Evolutionary conservation across 2,329 filamentous ascomycete genomes (phyloP).

Genomic region (Tolypocladium album): DNA sequence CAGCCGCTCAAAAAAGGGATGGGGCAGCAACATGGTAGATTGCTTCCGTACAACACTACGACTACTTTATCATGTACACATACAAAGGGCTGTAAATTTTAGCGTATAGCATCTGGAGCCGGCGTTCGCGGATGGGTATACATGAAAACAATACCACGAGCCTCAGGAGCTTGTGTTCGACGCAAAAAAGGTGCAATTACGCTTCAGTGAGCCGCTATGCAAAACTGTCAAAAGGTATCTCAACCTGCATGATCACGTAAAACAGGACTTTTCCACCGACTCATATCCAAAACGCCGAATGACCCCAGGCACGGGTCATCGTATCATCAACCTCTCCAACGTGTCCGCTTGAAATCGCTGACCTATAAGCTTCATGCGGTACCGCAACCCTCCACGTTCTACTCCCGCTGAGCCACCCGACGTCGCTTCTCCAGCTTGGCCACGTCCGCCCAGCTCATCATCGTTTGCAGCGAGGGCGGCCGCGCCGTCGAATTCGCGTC

Average conservation of each 20-base stretch:
- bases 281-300: neutral
- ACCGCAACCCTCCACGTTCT: neutral
- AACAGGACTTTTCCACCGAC: neutral
- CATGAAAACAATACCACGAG: neutral
- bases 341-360: neutral
- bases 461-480: conserved; percentile 21
- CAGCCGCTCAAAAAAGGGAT: neutral
- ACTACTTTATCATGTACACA: neutral
- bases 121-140: neutral
- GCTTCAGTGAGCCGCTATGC: neutral
- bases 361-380: neutral
- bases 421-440: conserved; percentile 15
- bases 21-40: neutral
- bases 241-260: neutral
- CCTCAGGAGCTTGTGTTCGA: neutral
- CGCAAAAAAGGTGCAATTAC: neutral
- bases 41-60: neutral
- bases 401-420: neutral
- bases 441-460: conserved; percentile 31
- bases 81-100: neutral
- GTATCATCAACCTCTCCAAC: neutral
- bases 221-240: neutral
- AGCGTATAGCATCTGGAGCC: neutral
- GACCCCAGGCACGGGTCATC: neutral
- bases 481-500: conserved; percentile 7